Evolutionary conservation across 2,329 filamentous ascomycete species (phyloP), one percentile per base, ranked within the genome.

Genomic region (Calonectria leucothoes): DNA sequence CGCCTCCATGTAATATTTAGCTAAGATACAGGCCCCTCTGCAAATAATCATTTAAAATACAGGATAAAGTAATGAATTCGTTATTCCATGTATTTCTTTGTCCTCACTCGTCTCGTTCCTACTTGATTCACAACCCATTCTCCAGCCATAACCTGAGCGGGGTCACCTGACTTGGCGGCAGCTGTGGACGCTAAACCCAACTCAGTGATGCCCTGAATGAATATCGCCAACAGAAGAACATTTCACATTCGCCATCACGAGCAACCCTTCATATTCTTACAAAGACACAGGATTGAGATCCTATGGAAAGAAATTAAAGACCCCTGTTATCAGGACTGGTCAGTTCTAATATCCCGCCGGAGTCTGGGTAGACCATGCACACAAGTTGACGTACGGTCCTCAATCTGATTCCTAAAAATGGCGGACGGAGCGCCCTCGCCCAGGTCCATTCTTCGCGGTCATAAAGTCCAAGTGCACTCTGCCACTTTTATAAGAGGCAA

Each of bases 391-490:
- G 2, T 27, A 39, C 17, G 27, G 31, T 57, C 35, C 49, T 27
- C 15, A 64, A 57, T 33, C 51, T 49, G 27, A 45, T 63, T 55
- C 70, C 20, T 45, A 63, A 39, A 72, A 66, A 84, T 85, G 84
- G 74, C 80, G 25, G 76, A 79, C 52, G 72, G 78, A 39, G 66
- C 76, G 6, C 84, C 84, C 20, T 76, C 81, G 57, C 90, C 90
- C 39, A 89, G 86, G 78, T 85, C 88, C 82, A 92, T 98, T 72
- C 90, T 99, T 45, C 94, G 97, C 75, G 97, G 97, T 66, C 97
- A 98, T 86, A 90, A 91, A 69, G 89, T 94, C 0, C 92, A 95
- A 76, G 92, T 98, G 61, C 95, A 98, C 82, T 91, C 92, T 25
- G 89, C 96, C 5, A 86, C 90, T 66, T 96, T 98, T 82, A 88